Evolutionary conservation across 768 basidiomycete genomes (phyloP), one percentile per base, ranked within the genome.

Genomic region (Mycena chlorophos): DNA sequence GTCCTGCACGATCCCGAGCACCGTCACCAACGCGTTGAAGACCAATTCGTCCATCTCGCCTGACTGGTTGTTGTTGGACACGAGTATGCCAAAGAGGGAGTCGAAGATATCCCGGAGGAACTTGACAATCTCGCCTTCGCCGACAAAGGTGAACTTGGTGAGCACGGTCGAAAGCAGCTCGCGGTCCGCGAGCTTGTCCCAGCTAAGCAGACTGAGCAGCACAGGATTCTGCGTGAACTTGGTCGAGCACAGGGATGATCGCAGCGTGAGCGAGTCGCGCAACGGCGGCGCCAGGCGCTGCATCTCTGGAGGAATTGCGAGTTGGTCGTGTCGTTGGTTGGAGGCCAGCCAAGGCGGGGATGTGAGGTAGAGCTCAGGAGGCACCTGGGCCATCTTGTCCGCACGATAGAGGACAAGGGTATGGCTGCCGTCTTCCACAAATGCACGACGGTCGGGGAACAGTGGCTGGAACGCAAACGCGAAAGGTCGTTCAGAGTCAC

Each of bases 121-220:
- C 69, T 94, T 95, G 69, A 95, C 89, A 30, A 95, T 93, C 72
- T 98, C 95, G 17, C 91, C 88, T 71, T 98, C 95, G 8, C 90
- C 88, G 17, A 94, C 94, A 67, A 94, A 98, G 2, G 88, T 87
- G 69, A 98, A 93, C 70, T 91, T 86, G 58, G 81, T 79, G 51
- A 98, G 81, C 13, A 91, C 83, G 0, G 84, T 81, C 3, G 85
- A 77, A 17, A 98, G 78, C 12, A 82, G 68, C 8, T 87, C 85
- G 54, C 81, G 80, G 55, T 89, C 84, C 1, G 68, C 64, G 13
- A 92, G 73, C 47, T 79, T 78, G 66, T 91, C 86, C 95, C 94
- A 97, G 61, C 83, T 83, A 50, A 96, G 74, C 45, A 97, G 71
- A 57, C 83, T 83, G 46, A 94, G 79, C 3, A 98, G 73, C 23